A percentile compares a stretch with the other conserved stretches of the same genome.
These are phyloP conservation scores for Sisymbrium altissimum DNA, from an alignment of 345 rosid species.

Conservation along the genomic window DNA sequence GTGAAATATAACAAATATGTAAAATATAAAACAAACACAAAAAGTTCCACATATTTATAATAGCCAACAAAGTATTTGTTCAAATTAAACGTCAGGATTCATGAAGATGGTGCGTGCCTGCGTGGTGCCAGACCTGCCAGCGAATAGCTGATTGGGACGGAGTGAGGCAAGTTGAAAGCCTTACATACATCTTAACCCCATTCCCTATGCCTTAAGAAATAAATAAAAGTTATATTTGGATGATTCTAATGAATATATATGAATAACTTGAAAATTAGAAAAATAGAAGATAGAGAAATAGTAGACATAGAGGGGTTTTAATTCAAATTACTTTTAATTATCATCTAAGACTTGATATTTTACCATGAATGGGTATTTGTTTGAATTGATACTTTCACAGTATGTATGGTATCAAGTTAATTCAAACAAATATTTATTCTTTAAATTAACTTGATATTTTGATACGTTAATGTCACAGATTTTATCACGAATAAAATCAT, in stretches of 20 bases:
- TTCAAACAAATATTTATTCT: too few species aligned
- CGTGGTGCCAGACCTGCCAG: constrained; percentile 7
- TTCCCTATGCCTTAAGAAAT: not conserved
- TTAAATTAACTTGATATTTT: not conserved
- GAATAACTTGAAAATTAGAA: too few species aligned
- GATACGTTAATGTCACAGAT: not conserved
- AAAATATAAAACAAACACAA: not conserved
- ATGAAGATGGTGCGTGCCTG: not conserved
- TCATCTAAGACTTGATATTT: not conserved
- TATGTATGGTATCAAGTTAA: not conserved
- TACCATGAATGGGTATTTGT: not conserved
- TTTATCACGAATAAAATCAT: not conserved
- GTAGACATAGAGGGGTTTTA: too few species aligned
- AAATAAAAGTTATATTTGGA: too few species aligned
- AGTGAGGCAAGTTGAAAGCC: not conserved
- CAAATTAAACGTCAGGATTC: constrained; percentile 8
- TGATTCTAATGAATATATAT: too few species aligned
- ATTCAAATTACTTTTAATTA: too few species aligned
- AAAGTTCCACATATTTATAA: not conserved
- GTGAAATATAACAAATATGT: not conserved
- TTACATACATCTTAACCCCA: not conserved
- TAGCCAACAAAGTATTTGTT: not conserved
- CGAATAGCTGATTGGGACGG: constrained; percentile 4
- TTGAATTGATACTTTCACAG: not conserved
- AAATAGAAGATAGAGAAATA: too few species aligned